Evolutionary conservation across 495 filamentous ascomycete species (phyloP).

Genomic region (Hypoxylon lenormandii): DNA sequence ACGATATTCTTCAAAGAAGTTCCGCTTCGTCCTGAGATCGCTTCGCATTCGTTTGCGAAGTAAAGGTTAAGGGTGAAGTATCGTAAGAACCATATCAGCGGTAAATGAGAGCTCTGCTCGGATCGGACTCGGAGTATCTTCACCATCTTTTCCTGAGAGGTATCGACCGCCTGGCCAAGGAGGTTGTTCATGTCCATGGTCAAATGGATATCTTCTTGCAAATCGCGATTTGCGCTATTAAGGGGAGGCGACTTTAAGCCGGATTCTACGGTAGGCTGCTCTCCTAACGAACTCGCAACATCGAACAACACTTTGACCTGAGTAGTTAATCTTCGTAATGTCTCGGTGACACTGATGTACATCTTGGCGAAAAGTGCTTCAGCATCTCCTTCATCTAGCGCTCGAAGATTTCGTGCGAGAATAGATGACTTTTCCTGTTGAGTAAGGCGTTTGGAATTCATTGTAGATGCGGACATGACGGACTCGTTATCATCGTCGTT

Average conservation of each 20-base stretch:
- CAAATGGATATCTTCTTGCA: constrained; percentile 84
- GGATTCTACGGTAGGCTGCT: constrained; percentile 39
- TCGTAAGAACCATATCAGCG: constrained; percentile 80
- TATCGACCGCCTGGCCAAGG: constrained; percentile 92
- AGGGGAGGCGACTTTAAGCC: constrained; percentile 59
- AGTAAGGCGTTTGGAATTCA: constrained; percentile 73
- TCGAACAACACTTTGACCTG: constrained; percentile 97
- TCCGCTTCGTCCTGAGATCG: constrained; percentile 88
- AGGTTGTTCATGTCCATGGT: constrained; percentile 92
- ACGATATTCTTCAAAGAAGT: constrained; percentile 86
- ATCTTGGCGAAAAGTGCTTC: constrained; percentile 85
- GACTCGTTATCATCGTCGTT: constrained; percentile 94
- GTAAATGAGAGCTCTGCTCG: constrained; percentile 80
- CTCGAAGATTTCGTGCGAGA: constrained; percentile 89
- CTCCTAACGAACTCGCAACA: constrained; percentile 81
- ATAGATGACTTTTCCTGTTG: constrained; percentile 90
- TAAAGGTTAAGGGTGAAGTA: constrained; percentile 94
- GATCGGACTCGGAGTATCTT: constrained; percentile 92
- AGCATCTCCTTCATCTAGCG: constrained; percentile 83
- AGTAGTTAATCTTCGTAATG: constrained; percentile 81
- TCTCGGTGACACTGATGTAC: constrained; percentile 88
- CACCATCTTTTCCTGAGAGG: constrained; percentile 89
- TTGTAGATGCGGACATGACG: constrained; percentile 85
- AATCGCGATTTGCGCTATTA: constrained; percentile 57
- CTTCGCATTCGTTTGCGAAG: constrained; percentile 97